Evolutionary conservation across 192 early-diverging fungal species (phyloP).

Genomic region (Entomortierella lignicola): DNA sequence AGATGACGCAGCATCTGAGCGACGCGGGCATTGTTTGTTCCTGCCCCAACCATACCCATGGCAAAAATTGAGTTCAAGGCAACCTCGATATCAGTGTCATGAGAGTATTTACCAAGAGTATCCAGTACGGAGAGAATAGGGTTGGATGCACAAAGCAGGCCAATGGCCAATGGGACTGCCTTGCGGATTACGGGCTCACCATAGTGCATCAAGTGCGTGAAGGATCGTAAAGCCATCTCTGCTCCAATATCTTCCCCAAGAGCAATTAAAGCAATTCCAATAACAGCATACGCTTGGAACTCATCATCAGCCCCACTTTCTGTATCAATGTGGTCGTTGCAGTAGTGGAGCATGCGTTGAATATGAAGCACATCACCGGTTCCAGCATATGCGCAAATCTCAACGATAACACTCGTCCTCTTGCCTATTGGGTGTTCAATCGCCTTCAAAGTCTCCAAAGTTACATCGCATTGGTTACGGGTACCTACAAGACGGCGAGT

Average conservation of each 20-base stretch:
- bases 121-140: conserved; percentile 93
- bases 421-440: conserved; percentile 95
- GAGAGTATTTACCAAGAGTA: conserved; percentile 97
- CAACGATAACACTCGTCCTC: conserved; percentile 88
- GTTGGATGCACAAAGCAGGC: conserved; percentile 95
- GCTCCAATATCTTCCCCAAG: conserved; percentile 98
- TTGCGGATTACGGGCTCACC: conserved; percentile 95
- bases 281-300: conserved; percentile 94
- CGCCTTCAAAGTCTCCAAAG: conserved; percentile 93
- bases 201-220: conserved; percentile 99
- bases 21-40: conserved; percentile 98
- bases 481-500: conserved; percentile 58
- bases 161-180: conserved; percentile 94
- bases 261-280: conserved; percentile 95
- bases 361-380: conserved; percentile 96
- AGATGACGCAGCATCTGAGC: conserved; percentile 98
- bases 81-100: conserved; percentile 97
- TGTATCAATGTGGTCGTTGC: conserved; percentile 96
- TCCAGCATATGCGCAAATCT: conserved; percentile 91
- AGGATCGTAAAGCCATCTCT: conserved; percentile 95
- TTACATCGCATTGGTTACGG: conserved; percentile 90
- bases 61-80: conserved; percentile 97
- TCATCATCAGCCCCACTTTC: conserved; percentile 78
- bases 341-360: conserved; percentile 95
- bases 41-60: conserved; percentile 98